These are phyloP conservation scores for Tylopilus sp. DNA, from an alignment of 768 basidiomycete genomes.

Conservation along the genomic window DNA sequence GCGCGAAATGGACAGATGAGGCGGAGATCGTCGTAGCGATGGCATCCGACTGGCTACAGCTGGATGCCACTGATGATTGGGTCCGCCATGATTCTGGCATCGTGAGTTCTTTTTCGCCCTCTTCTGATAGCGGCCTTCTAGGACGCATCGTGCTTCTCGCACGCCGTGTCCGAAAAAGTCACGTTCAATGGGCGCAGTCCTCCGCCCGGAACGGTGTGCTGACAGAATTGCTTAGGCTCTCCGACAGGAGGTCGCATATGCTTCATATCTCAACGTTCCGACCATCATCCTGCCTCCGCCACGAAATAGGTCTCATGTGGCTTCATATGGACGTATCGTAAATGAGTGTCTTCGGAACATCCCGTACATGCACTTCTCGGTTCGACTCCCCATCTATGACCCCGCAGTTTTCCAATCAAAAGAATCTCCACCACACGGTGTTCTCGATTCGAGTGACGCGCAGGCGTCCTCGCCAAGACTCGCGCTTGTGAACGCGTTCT, in stretches of 20 bases:
- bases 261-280: conserved; percentile 85
- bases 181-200: conserved; percentile 19
- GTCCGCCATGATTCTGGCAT: conserved; percentile 95
- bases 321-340: conserved; percentile 92
- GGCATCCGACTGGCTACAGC: conserved; percentile 91
- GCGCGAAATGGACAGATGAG: conserved; percentile 51
- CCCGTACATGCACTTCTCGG: conserved; percentile 74
- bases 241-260: conserved; percentile 89
- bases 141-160: conserved; percentile 10
- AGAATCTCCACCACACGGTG: conserved; percentile 26
- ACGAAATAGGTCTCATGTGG: conserved; percentile 73
- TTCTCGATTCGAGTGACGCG: conserved; percentile 28
- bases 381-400: conserved; percentile 82
- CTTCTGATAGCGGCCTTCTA: conserved; percentile 6
- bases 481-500: conserved; percentile 16
- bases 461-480: conserved; percentile 20
- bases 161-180: conserved; percentile 14
- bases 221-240: conserved; percentile 63
- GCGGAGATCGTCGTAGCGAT: conserved; percentile 69
- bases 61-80: conserved; percentile 91
- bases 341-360: conserved; percentile 68
- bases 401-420: conserved; percentile 53
- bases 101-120: conserved; percentile 45
- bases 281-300: conserved; percentile 89
- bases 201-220: conserved; percentile 5